Conservation (phyloP, 1,139 yeast genomes). For the Kurtzmaniella quercitrusa region DNA sequence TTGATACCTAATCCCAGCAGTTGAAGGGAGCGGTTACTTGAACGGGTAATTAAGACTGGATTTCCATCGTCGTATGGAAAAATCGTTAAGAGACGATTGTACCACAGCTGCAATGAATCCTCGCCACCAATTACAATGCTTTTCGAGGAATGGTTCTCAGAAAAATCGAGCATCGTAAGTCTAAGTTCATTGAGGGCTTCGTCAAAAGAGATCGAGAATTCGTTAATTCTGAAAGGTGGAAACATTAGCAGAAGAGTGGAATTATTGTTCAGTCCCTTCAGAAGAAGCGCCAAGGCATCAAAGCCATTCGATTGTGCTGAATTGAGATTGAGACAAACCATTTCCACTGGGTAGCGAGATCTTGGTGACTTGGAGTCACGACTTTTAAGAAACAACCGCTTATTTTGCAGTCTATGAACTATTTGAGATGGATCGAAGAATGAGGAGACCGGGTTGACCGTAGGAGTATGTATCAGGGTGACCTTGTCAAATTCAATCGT, state of each 20-base stretch:
- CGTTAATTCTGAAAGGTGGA: constrained; percentile 41
- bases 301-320: constrained; percentile 13
- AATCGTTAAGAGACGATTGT: not conserved
- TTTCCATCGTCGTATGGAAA: constrained; percentile 5
- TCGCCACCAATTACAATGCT: not conserved
- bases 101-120: not conserved
- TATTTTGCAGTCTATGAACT: constrained; percentile 28
- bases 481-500: constrained; percentile 35
- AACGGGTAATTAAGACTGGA: not conserved
- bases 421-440: constrained; percentile 37
- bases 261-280: constrained; percentile 16
- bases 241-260: constrained; percentile 24
- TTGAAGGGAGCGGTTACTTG: not conserved
- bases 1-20: constrained; percentile 34
- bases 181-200: constrained; percentile 6
- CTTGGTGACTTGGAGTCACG: constrained; percentile 2
- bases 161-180: constrained; percentile 4
- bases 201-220: constrained; percentile 22
- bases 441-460: constrained; percentile 28
- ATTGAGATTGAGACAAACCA: constrained; percentile 27
- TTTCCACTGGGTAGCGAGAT: constrained; percentile 19
- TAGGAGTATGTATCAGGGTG: constrained; percentile 18
- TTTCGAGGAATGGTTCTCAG: not conserved
- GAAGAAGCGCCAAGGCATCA: constrained; percentile 39
- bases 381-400: constrained; percentile 17